Evolutionary conservation across 306 rosid genomes (phyloP).

Genomic region (Ceratonia siliqua): DNA sequence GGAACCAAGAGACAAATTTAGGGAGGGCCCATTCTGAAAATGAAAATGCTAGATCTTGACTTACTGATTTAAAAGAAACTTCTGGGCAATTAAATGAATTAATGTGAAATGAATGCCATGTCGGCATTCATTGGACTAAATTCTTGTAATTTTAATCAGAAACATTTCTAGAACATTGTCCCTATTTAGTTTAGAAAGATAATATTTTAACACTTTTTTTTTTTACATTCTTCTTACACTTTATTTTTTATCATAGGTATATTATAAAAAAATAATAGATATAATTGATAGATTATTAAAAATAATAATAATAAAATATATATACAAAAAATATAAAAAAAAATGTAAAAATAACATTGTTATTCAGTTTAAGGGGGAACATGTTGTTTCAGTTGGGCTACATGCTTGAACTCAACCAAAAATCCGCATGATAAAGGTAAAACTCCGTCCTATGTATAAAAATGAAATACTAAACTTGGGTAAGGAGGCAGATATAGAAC

Average conservation of each 20-base stretch:
- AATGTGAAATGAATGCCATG: slow-evolving; percentile 26
- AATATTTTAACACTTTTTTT: too few species aligned
- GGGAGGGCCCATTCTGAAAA: slow-evolving; percentile 30
- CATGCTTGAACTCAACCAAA: neutral
- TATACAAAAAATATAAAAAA: too few species aligned
- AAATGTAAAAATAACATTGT: too few species aligned
- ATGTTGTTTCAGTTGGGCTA: neutral
- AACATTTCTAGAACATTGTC: too few species aligned
- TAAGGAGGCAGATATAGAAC: neutral
- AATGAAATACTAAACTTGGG: neutral
- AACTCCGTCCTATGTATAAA: neutral
- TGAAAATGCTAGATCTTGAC: slow-evolving; percentile 41
- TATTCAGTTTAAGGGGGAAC: neutral
- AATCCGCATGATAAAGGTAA: neutral
- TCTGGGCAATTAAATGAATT: neutral
- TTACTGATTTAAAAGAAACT: neutral
- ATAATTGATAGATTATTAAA: too few species aligned
- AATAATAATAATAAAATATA: too few species aligned
- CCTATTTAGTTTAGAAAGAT: too few species aligned
- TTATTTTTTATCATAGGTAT: too few species aligned
- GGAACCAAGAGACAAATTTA: slow-evolving; percentile 26
- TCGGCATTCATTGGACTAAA: slow-evolving; percentile 26
- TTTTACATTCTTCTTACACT: too few species aligned
- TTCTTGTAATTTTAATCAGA: neutral
- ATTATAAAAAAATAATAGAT: too few species aligned